Conservation (phyloP, 108 stramenopile genomes). For the Nitzschia inconspicua region DNA sequence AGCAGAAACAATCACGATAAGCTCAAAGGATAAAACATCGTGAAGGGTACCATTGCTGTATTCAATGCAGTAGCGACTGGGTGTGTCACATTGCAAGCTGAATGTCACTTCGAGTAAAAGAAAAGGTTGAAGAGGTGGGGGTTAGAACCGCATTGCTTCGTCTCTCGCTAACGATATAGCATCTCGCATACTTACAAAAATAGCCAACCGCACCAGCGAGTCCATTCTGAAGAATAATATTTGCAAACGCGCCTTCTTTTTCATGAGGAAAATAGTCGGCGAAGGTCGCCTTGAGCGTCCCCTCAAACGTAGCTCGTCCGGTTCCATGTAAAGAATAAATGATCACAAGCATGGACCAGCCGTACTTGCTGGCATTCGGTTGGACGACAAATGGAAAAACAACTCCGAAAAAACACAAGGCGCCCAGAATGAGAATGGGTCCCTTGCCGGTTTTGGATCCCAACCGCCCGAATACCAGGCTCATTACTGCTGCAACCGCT, state of each 20-base stretch:
- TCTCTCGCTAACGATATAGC: no score
- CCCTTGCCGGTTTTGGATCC: constrained; percentile 40
- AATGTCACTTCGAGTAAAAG: no score
- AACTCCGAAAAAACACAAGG: constrained; percentile 50
- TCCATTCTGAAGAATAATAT: constrained; percentile 83
- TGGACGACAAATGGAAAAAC: constrained; percentile 57
- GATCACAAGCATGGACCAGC: constrained; percentile 26
- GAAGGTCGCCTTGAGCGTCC: constrained; percentile 72
- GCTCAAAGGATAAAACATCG: constrained; percentile 61
- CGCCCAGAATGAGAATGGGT: constrained; percentile 51
- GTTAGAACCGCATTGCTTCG: no score
- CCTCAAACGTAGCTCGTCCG: constrained; percentile 82
- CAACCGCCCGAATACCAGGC: constrained; percentile 47
- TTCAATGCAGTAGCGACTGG: constrained; percentile 48
- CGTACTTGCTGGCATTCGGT: constrained; percentile 46
- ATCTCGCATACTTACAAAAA: constrained; percentile 18
- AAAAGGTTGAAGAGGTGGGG: no score
- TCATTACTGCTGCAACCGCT: constrained; percentile 52
- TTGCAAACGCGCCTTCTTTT: constrained; percentile 79
- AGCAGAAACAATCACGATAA: constrained; percentile 45
- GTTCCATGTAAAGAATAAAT: constrained; percentile 68
- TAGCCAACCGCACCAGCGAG: constrained; percentile 68
- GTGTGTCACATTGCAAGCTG: constrained; percentile 22
- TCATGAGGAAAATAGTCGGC: constrained; percentile 74
- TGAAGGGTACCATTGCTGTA: constrained; percentile 58